A percentile compares a stretch with the other conserved stretches of the same genome.
phyloP scores from a whole-genome alignment of 1,139 yeast genomes.

The Geotrichum australiense region DNA sequence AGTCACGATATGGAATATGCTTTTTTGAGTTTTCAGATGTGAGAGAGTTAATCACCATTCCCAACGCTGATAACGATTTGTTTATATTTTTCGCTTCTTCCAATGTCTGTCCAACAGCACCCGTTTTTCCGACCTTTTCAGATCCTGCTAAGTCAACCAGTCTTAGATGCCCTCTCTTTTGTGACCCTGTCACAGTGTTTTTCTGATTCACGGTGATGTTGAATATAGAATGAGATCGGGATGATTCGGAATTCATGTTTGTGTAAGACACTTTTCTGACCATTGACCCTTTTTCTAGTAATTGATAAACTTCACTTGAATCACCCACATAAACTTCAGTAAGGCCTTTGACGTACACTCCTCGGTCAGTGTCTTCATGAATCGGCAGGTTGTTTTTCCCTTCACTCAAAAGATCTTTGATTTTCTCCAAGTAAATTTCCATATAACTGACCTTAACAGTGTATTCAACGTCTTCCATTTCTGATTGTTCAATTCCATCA shows the following conservation, averaged over 20 bases:
- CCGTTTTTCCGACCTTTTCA: constrained; percentile 75
- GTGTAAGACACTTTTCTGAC: constrained; percentile 57
- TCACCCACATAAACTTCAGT: constrained; percentile 54
- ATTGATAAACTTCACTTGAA: constrained; percentile 50
- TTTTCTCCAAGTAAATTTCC: constrained; percentile 77
- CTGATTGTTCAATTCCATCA: constrained; percentile 43
- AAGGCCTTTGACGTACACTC: constrained; percentile 64
- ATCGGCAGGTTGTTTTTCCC: constrained; percentile 41
- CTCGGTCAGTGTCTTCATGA: constrained; percentile 59
- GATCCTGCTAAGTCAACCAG: constrained; percentile 86
- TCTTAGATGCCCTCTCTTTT: constrained; percentile 61
- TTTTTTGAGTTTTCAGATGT: constrained; percentile 55
- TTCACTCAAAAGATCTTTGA: constrained; percentile 49
- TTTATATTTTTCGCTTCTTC: constrained; percentile 85
- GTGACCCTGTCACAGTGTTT: constrained; percentile 48
- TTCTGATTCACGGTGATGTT: constrained; percentile 62
- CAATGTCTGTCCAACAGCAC: constrained; percentile 64
- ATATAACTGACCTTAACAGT: constrained; percentile 64
- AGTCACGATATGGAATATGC: constrained; percentile 75
- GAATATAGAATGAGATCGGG: constrained; percentile 78
- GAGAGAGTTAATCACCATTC: constrained; percentile 72
- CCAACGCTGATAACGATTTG: constrained; percentile 67
- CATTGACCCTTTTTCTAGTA: constrained; percentile 50
- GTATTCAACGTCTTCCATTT: constrained; percentile 50
- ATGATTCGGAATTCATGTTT: constrained; percentile 66